phyloP scores from a whole-genome alignment of 1,284 basidiomycete genomes.

The Cutaneotrichosporon dermatis region DNA sequence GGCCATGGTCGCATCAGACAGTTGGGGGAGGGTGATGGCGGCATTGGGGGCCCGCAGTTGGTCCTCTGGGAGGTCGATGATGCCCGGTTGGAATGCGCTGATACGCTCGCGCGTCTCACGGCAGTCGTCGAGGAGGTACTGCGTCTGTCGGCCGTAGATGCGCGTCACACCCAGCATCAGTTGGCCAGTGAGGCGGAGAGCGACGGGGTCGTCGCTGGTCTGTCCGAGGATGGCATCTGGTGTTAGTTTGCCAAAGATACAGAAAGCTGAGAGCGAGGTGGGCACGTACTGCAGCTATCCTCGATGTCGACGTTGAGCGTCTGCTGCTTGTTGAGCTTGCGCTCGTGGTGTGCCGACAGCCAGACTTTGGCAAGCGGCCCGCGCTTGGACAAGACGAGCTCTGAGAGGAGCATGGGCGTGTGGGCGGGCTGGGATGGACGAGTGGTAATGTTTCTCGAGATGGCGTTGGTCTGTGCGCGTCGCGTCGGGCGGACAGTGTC shows the following conservation, averaged over 20 bases:
- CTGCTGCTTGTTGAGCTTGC: slow-evolving; percentile 92
- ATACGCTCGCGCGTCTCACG: slow-evolving; percentile 93
- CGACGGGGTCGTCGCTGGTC: slow-evolving; percentile 74
- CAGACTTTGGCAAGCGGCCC: slow-evolving; percentile 95
- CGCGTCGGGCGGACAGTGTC: too few species aligned
- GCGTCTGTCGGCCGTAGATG: slow-evolving; percentile 95
- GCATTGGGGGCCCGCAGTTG: slow-evolving; percentile 81
- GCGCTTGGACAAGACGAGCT: slow-evolving; percentile 84
- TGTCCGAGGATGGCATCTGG: slow-evolving; percentile 66
- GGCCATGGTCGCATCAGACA: not conserved
- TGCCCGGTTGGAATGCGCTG: slow-evolving; percentile 86
- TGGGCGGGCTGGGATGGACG: not conserved
- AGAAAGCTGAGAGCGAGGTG: not conserved
- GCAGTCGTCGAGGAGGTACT: slow-evolving; percentile 95
- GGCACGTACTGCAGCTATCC: slow-evolving; percentile 74
- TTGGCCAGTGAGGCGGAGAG: slow-evolving; percentile 89
- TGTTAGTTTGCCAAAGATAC: not conserved
- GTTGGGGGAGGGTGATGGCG: slow-evolving; percentile 48
- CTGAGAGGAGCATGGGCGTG: slow-evolving; percentile 73
- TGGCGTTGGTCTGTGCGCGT: not conserved
- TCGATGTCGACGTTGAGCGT: slow-evolving; percentile 91
- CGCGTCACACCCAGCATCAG: slow-evolving; percentile 91
- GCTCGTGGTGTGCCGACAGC: slow-evolving; percentile 97
- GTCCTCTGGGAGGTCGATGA: slow-evolving; percentile 91
- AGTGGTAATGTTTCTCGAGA: not conserved